These are phyloP conservation scores for Chalciporus sphaerocephalus DNA, from an alignment of 768 basidiomycete species.

Conservation along the genomic window DNA sequence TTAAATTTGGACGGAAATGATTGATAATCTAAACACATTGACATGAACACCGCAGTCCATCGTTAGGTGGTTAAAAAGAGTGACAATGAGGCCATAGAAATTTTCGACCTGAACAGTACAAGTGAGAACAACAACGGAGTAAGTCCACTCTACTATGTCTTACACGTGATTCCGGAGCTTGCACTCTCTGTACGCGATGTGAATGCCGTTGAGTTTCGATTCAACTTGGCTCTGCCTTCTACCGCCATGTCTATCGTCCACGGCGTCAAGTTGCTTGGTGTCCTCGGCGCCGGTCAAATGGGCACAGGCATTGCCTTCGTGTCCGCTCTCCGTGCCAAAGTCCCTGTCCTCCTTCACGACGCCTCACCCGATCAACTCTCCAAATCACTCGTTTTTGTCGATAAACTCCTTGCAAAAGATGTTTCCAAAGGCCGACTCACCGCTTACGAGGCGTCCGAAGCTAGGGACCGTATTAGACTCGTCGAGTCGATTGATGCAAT, in stretches of 20 bases:
- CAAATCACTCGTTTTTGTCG: slow-evolving; percentile 68
- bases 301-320: slow-evolving; percentile 92
- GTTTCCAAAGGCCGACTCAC: slow-evolving; percentile 77
- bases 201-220: neutral
- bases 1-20: no score
- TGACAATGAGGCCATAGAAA: no score
- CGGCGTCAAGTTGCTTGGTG: slow-evolving; percentile 69
- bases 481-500: slow-evolving; percentile 58
- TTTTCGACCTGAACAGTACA: no score
- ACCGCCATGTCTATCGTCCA: slow-evolving; percentile 47
- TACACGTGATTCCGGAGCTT: neutral
- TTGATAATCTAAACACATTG: no score
- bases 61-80: no score
- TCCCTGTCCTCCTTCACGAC: slow-evolving; percentile 85
- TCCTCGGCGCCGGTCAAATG: slow-evolving; percentile 85
- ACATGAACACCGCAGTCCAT: no score
- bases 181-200: neutral
- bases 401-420: slow-evolving; percentile 85
- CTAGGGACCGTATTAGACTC: slow-evolving; percentile 58
- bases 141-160: no score
- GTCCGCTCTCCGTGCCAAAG: slow-evolving; percentile 77
- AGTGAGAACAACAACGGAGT: no score
- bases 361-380: slow-evolving; percentile 66
- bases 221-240: neutral
- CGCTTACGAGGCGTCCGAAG: slow-evolving; percentile 66